phyloP scores from a whole-genome alignment of 2,329 filamentous ascomycete species.

The Lasiodiplodia theobromae region DNA sequence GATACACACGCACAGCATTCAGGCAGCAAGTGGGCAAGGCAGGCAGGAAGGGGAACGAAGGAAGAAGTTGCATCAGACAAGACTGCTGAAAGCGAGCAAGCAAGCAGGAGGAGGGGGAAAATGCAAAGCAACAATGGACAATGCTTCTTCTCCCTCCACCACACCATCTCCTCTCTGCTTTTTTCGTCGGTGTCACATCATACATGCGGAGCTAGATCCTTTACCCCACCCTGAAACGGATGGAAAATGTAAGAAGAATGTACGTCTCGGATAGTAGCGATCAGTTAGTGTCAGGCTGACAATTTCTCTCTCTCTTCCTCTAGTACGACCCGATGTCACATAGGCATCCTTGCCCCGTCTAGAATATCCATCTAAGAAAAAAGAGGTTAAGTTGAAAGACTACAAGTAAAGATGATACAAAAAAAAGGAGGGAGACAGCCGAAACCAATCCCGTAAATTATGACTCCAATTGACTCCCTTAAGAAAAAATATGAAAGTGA shows the following conservation, averaged over 20 bases:
- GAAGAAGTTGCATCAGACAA: background rate
- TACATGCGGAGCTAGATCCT: background rate
- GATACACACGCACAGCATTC: conserved; percentile 6
- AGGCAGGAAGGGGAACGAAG: background rate
- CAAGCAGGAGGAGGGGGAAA: no score
- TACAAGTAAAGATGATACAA: background rate
- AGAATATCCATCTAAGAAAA: background rate
- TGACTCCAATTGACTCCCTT: background rate
- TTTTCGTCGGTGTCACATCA: background rate
- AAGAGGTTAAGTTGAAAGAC: background rate
- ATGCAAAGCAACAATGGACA: conserved; percentile 4
- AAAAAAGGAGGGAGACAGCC: background rate
- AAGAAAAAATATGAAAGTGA: background rate
- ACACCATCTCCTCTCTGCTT: background rate
- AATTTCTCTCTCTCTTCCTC: conserved; percentile 2
- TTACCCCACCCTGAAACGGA: background rate
- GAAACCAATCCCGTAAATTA: background rate
- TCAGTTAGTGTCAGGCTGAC: background rate
- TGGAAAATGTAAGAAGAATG: background rate
- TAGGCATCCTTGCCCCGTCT: background rate
- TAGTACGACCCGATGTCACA: background rate
- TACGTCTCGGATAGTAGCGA: background rate
- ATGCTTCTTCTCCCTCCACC: background rate
- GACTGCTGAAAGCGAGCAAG: conserved; percentile 1
- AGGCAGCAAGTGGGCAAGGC: background rate